These are phyloP conservation scores for Sistotremastrum suecicum DNA, from an alignment of 768 basidiomycete species.

Conservation along the genomic window DNA sequence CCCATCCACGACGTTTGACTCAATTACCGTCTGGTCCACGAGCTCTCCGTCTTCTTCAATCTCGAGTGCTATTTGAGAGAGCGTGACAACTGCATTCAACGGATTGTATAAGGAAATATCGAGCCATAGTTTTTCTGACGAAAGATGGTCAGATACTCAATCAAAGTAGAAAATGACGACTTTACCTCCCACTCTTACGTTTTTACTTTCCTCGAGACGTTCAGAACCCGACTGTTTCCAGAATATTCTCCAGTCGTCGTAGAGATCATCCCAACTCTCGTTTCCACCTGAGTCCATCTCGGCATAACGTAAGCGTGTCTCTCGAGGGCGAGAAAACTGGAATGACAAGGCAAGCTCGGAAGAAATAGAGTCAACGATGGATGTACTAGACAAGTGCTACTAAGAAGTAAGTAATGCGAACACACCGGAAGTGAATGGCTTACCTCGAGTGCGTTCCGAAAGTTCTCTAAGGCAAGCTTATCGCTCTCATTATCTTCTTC, in stretches of 20 bases:
- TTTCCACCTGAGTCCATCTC: conserved; percentile 31
- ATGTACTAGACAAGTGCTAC: conserved; percentile 61
- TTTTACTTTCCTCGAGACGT: conserved; percentile 32
- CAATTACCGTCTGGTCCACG: conserved; percentile 24
- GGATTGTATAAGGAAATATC: conserved; percentile 62
- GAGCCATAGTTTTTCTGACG: conserved; percentile 61
- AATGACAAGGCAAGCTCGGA: conserved; percentile 48
- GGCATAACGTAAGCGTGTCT: conserved; percentile 45
- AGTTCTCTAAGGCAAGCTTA: conserved; percentile 11
- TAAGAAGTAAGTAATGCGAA: background rate
- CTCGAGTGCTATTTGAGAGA: conserved; percentile 45
- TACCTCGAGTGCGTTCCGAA: conserved; percentile 1
- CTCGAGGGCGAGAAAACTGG: conserved; percentile 43
- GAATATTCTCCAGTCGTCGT: conserved; percentile 50
- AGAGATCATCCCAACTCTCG: conserved; percentile 46
- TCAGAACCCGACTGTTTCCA: conserved; percentile 21
- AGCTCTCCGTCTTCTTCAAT: conserved; percentile 27
- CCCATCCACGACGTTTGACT: conserved; percentile 48
- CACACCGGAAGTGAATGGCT: background rate
- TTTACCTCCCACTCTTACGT: conserved; percentile 34
- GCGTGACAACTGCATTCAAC: conserved; percentile 54
- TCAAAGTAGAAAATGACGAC: background rate
- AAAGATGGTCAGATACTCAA: conserved; percentile 2
- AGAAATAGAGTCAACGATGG: conserved; percentile 27
- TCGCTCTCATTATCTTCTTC: background rate